Conservation (phyloP, 495 filamentous ascomycete species). For the Trichoderma gamsii region DNA sequence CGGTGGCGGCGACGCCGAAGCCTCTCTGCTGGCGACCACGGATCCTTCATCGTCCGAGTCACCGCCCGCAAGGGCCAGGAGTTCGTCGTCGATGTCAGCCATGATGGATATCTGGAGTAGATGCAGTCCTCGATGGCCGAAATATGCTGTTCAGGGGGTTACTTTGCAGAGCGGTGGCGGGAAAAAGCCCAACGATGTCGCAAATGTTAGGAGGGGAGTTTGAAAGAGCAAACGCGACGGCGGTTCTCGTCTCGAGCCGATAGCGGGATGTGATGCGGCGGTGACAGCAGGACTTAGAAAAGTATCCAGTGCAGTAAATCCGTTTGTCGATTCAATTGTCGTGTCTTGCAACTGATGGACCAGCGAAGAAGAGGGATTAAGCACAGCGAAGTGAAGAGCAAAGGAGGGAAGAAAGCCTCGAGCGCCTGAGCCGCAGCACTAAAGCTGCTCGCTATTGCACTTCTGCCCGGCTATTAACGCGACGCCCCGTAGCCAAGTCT, state of each 20-base stretch:
- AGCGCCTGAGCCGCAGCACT: background rate
- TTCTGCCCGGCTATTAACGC: conserved; percentile 5
- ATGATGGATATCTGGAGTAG: conserved; percentile 30
- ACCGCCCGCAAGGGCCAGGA: conserved; percentile 77
- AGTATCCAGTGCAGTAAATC: background rate
- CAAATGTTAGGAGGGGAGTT: background rate
- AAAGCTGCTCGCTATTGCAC: background rate
- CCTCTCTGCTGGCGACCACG: conserved; percentile 32
- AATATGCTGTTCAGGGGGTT: background rate
- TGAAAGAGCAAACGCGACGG: background rate
- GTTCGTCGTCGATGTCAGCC: conserved; percentile 79
- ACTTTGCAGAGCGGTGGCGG: background rate
- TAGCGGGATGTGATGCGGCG: background rate
- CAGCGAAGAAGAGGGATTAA: background rate
- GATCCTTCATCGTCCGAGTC: conserved; percentile 48
- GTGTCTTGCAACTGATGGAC: background rate
- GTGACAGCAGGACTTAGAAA: background rate
- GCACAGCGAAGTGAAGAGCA: background rate
- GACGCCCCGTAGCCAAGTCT: background rate
- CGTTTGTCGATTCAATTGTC: background rate
- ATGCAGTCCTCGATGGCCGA: background rate
- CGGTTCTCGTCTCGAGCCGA: background rate
- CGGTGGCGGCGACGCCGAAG: conserved; percentile 28
- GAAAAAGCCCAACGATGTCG: conserved; percentile 8
- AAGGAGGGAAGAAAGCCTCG: background rate